These are phyloP conservation scores for Cryoendolithus antarcticus DNA, from an alignment of 2,329 filamentous ascomycete genomes.

Conservation along the genomic window DNA sequence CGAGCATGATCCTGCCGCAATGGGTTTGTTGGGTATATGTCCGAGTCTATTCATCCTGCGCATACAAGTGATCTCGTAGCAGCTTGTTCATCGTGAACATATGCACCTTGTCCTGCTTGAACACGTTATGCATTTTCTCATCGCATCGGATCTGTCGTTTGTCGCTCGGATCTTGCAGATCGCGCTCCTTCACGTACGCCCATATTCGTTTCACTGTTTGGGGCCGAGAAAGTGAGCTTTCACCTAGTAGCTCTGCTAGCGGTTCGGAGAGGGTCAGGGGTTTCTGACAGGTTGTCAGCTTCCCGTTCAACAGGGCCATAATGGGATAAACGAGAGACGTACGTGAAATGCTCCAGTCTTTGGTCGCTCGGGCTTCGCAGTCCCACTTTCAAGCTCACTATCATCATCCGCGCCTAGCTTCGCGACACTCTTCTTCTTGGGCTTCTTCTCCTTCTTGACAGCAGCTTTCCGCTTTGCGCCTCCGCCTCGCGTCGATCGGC, in stretches of 20 bases:
- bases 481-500: constrained; percentile 65
- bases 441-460: constrained; percentile 52
- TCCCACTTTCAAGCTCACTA: constrained; percentile 57
- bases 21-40: too few species aligned
- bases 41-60: constrained; percentile 50
- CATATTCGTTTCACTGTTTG: constrained; percentile 95
- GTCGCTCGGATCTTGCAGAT: constrained; percentile 82
- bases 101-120: constrained; percentile 80
- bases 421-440: constrained; percentile 61
- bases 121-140: constrained; percentile 79
- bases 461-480: constrained; percentile 41
- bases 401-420: constrained; percentile 69
- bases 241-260: constrained; percentile 57
- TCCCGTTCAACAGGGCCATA: background rate
- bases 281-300: constrained; percentile 35
- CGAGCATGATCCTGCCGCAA: too few species aligned
- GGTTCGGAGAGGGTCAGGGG: constrained; percentile 62
- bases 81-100: constrained; percentile 99
- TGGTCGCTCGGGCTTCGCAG: constrained; percentile 43
- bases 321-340: constrained; percentile 20
- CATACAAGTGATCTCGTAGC: constrained; percentile 82
- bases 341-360: constrained; percentile 85
- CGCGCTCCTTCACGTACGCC: constrained; percentile 81
- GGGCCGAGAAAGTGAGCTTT: constrained; percentile 72
- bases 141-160: constrained; percentile 90